phyloP scores from a whole-genome alignment of 169 alveolate species.

The Condylostoma magnum region DNA sequence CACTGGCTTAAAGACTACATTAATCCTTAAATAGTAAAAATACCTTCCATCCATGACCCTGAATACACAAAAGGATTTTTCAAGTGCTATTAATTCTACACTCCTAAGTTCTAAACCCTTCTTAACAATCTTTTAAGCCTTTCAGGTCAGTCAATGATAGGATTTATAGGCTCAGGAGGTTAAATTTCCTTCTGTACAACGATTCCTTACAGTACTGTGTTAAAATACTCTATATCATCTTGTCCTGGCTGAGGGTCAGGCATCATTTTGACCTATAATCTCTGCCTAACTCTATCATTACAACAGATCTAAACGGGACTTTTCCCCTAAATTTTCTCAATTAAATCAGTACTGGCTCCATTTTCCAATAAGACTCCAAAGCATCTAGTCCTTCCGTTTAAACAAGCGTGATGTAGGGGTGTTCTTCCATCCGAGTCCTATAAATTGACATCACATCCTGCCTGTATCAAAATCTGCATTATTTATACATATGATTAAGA shows the following conservation, averaged over 20 bases:
- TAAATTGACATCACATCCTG: slow-evolving; percentile 63
- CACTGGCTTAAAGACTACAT: background rate
- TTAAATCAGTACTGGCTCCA: slow-evolving; percentile 44
- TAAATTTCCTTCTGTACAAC: too few relatives aligned
- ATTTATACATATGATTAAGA: slow-evolving; percentile 58
- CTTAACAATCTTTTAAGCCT: slow-evolving; percentile 44
- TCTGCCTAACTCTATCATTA: too few relatives aligned
- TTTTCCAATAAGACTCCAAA: slow-evolving; percentile 61
- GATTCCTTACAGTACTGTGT: too few relatives aligned
- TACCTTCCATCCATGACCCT: slow-evolving; percentile 72
- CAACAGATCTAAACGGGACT: slow-evolving; percentile 69
- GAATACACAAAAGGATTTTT: slow-evolving; percentile 63
- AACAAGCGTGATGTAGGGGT: slow-evolving; percentile 74
- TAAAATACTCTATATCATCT: too few relatives aligned
- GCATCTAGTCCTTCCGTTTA: slow-evolving; percentile 66
- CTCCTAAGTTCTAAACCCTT: slow-evolving; percentile 68
- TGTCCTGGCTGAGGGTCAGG: too few relatives aligned
- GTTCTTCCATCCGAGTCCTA: slow-evolving; percentile 71
- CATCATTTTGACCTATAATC: too few relatives aligned
- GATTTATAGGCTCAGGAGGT: too few relatives aligned
- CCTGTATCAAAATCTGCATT: slow-evolving; percentile 49
- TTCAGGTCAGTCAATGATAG: too few relatives aligned
- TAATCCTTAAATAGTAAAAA: slow-evolving; percentile 52
- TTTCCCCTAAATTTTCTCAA: slow-evolving; percentile 51
- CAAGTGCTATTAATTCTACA: slow-evolving; percentile 56